phyloP scores from a whole-genome alignment of 2,329 filamentous ascomycete species.

The Ophiostoma ips region DNA sequence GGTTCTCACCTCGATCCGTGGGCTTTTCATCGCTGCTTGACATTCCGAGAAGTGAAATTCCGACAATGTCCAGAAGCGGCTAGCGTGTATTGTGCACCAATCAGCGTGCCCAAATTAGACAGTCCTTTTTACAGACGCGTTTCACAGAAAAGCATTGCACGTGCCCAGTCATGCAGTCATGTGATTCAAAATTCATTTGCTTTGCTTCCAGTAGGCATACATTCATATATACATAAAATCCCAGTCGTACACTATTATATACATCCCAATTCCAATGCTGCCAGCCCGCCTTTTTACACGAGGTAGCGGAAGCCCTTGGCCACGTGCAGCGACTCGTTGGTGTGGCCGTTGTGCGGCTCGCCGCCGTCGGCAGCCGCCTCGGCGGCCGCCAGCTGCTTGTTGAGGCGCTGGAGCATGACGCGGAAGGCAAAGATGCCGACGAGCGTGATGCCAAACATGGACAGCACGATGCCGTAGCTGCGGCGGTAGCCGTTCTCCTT shows the following conservation, averaged over 20 bases:
- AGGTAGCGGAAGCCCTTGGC: not conserved
- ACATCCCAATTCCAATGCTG: no score
- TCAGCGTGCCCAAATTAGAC: not conserved
- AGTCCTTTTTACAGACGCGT: not conserved
- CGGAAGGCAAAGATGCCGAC: not conserved
- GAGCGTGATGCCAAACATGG: not conserved
- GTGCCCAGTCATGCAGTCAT: not conserved
- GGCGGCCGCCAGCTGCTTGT: not conserved
- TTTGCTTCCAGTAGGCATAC: no score
- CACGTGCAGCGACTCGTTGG: not conserved
- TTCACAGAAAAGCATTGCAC: not conserved
- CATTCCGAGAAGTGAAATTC: not conserved
- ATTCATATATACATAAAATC: no score
- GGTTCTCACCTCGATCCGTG: not conserved
- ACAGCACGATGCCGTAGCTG: slow-evolving; percentile 1
- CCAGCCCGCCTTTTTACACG: no score
- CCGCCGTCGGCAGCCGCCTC: no score
- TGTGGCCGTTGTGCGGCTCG: no score
- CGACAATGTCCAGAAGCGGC: not conserved
- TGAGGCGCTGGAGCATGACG: not conserved
- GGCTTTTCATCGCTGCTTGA: not conserved
- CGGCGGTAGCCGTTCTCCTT: slow-evolving; percentile 11
- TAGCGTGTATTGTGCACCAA: not conserved
- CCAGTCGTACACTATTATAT: no score
- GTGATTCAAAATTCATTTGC: no score